phyloP scores from a whole-genome alignment of 352 stramenopile genomes.

The Globisporangium radiosum region DNA sequence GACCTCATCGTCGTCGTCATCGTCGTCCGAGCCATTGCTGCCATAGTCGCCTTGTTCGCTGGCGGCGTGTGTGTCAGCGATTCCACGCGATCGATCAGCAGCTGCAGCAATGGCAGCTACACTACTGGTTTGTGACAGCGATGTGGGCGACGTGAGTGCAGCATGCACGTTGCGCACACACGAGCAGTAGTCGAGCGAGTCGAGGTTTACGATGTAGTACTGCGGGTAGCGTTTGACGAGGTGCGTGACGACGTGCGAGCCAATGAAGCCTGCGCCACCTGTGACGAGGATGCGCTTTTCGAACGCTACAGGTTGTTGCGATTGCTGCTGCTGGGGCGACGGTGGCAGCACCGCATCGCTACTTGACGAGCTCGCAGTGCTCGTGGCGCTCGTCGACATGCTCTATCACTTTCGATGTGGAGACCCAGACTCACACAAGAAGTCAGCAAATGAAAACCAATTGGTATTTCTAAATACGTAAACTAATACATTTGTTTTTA shows the following conservation, averaged over 20 bases:
- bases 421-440: too few relatives aligned
- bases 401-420: too few relatives aligned
- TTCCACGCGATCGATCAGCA: not conserved
- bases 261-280: constrained; percentile 95
- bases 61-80: not conserved
- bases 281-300: constrained; percentile 95
- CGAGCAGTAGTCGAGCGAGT: constrained; percentile 86
- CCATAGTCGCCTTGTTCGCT: not conserved
- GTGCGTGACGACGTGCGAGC: constrained; percentile 95
- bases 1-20: constrained; percentile 28
- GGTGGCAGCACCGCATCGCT: too few relatives aligned
- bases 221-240: constrained; percentile 95
- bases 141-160: constrained; percentile 20
- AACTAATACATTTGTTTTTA: too few relatives aligned
- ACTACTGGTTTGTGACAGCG: too few relatives aligned
- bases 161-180: constrained; percentile 66
- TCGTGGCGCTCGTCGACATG: too few relatives aligned
- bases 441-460: too few relatives aligned
- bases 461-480: too few relatives aligned
- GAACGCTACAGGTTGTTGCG: constrained; percentile 10
- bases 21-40: constrained; percentile 1
- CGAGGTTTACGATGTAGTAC: constrained; percentile 97
- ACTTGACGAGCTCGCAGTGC: too few relatives aligned
- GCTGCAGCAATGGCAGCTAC: too few relatives aligned
- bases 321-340: too few relatives aligned